phyloP scores from a whole-genome alignment of 2,329 filamentous ascomycete species.

The Blastomyces parvus region DNA sequence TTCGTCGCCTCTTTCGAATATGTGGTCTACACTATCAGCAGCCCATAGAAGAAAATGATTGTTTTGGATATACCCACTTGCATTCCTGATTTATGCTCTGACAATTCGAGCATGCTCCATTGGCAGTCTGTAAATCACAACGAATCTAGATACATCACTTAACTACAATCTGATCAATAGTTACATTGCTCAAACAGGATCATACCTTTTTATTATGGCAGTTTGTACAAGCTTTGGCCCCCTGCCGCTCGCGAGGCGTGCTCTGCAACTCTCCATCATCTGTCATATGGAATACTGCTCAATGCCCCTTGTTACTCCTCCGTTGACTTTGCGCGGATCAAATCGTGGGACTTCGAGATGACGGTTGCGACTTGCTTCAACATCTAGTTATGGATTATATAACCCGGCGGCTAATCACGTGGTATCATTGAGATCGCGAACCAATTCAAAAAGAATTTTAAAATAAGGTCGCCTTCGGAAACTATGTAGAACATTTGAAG shows the following conservation, averaged over 20 bases:
- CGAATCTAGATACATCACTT: constrained; percentile 6
- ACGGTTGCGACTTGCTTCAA: too few species aligned
- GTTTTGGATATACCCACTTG: neutral
- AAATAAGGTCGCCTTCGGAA: too few species aligned
- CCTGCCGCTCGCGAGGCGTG: constrained; percentile 4
- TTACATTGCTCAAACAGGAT: neutral
- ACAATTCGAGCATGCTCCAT: constrained; percentile 7
- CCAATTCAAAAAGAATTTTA: too few species aligned
- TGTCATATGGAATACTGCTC: neutral
- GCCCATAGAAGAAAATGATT: neutral
- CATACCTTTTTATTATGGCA: constrained; percentile 8
- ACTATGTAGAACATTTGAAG: too few species aligned
- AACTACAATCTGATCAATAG: neutral
- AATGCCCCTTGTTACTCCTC: neutral
- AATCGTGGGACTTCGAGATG: neutral
- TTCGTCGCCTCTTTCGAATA: constrained; percentile 7
- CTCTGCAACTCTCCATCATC: neutral
- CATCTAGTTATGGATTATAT: neutral
- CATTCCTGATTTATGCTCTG: constrained; percentile 8
- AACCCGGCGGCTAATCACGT: neutral
- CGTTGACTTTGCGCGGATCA: neutral
- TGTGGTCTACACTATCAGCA: constrained; percentile 7
- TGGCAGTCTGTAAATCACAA: constrained; percentile 2
- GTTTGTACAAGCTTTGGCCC: constrained; percentile 7
- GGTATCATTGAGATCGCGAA: neutral